Evolutionary conservation across 169 alveolate species (phyloP).

Genomic region (Perkinsus olseni): DNA sequence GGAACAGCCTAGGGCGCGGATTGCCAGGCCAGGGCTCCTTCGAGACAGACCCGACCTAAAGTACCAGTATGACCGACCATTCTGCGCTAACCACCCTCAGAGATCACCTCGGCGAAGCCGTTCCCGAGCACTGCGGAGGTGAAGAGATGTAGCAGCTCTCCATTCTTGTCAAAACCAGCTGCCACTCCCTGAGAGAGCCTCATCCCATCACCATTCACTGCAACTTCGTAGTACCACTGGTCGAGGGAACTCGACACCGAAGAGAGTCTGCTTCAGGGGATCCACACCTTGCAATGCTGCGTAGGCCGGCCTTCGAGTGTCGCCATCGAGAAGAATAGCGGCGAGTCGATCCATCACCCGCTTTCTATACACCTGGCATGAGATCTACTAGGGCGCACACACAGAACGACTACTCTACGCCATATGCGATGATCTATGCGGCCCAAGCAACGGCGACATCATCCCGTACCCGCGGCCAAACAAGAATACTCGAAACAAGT

Average conservation of each 20-base stretch:
- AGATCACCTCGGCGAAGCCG: background rate
- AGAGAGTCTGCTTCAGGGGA: background rate
- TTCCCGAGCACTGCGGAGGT: background rate
- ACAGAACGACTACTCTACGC: no score
- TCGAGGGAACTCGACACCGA: background rate
- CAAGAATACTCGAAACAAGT: no score
- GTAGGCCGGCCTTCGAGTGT: background rate
- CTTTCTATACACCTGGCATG: background rate
- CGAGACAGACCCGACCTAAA: background rate
- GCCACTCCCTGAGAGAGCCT: background rate
- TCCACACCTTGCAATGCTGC: background rate
- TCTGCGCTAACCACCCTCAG: no score
- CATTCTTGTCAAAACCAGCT: background rate
- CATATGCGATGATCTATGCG: no score
- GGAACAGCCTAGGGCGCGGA: background rate
- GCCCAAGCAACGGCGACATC: no score
- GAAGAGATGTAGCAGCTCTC: background rate
- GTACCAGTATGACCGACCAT: background rate
- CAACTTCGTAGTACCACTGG: background rate
- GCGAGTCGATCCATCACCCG: background rate
- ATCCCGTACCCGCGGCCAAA: no score
- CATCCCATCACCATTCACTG: background rate
- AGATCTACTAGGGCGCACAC: no score
- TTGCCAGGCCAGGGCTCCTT: background rate
- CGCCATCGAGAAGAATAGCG: background rate